Conservation (phyloP, 2,329 filamentous ascomycete genomes). For the Calonectria leucothoes region DNA sequence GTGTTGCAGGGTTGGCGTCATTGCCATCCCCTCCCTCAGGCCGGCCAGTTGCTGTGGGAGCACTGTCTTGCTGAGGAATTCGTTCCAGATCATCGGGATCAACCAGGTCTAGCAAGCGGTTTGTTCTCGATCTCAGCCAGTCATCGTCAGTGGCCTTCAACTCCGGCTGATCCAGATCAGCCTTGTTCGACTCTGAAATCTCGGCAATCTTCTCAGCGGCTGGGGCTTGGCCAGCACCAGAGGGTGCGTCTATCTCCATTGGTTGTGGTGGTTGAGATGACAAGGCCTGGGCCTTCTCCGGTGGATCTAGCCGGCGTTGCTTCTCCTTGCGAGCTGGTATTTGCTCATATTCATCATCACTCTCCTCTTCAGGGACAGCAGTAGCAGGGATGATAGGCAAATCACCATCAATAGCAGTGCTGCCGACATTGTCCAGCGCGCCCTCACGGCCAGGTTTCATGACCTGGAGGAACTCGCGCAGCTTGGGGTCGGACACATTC, state of each 20-base stretch:
- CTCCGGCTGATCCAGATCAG: conserved; percentile 38
- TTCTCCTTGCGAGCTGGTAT: conserved; percentile 66
- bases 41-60: conserved; percentile 28
- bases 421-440: conserved; percentile 46
- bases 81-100: conserved; percentile 73
- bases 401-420: conserved; percentile 33
- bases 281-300: conserved; percentile 33
- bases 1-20: conserved; percentile 27
- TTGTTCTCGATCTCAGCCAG: conserved; percentile 92
- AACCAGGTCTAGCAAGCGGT: conserved; percentile 83
- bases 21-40: conserved; percentile 27
- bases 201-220: conserved; percentile 34
- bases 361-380: conserved; percentile 66
- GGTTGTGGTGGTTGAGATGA: conserved; percentile 31
- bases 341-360: conserved; percentile 81
- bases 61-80: conserved; percentile 30
- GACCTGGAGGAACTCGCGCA: conserved; percentile 86
- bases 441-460: conserved; percentile 71
- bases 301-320: conserved; percentile 51
- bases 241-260: conserved; percentile 30
- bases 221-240: conserved; percentile 18
- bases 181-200: conserved; percentile 35
- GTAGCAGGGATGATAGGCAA: conserved; percentile 41
- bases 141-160: conserved; percentile 79
- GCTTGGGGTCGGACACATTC: conserved; percentile 77